phyloP scores from a whole-genome alignment of 768 basidiomycete genomes.

The Amylocystis lapponica region DNA sequence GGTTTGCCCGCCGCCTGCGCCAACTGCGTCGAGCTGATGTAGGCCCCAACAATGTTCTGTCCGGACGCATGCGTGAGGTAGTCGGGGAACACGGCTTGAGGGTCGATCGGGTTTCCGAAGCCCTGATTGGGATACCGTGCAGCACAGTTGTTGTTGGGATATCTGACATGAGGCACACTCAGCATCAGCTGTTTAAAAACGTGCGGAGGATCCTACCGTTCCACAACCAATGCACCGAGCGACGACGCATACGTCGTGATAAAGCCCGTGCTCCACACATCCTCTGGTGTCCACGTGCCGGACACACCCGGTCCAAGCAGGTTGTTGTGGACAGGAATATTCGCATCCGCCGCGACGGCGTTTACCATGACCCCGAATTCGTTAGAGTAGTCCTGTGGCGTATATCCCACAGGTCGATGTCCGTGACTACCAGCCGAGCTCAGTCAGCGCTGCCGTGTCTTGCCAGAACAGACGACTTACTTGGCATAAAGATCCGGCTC shows the following conservation, averaged over 20 bases:
- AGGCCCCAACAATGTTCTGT: conserved; percentile 42
- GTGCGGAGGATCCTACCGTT: conserved; percentile 35
- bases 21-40: conserved; percentile 40
- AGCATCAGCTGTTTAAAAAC: neutral
- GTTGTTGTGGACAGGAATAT: conserved; percentile 35
- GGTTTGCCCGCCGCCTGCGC: conserved; percentile 36
- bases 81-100: conserved; percentile 41
- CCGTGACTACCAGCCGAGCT: conserved; percentile 23
- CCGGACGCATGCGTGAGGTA: conserved; percentile 60
- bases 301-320: conserved; percentile 63
- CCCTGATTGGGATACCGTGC: conserved; percentile 34
- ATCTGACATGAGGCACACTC: conserved; percentile 28
- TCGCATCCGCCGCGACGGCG: conserved; percentile 35
- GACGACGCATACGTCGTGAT: conserved; percentile 36
- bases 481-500: conserved; percentile 70
- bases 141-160: conserved; percentile 59
- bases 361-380: conserved; percentile 47
- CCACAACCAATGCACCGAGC: conserved; percentile 44
- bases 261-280: conserved; percentile 48
- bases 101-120: conserved; percentile 33
- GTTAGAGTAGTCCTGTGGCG: conserved; percentile 33
- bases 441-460: neutral
- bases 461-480: conserved; percentile 5
- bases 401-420: conserved; percentile 29
- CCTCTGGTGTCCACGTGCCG: conserved; percentile 45